Evolutionary conservation across 441 rosid species (phyloP).

Genomic region (Populus trichocarpa): DNA sequence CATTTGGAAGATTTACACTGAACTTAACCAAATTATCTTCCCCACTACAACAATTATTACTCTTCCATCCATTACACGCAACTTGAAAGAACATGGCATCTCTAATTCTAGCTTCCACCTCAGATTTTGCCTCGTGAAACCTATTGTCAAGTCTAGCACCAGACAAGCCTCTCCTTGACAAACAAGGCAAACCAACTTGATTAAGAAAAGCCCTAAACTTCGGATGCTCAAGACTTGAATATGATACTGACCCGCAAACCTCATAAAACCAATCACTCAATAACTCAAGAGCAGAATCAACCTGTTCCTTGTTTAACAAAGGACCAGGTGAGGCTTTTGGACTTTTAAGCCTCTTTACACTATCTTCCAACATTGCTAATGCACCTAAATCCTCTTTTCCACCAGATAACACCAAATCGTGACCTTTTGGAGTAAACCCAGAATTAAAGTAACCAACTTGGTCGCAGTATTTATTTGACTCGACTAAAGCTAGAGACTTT

Average conservation of each 20-base stretch:
- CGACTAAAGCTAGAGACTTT: conserved; percentile 37
- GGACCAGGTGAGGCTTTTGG: conserved; percentile 75
- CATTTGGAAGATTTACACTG: conserved; percentile 79
- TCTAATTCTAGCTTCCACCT: conserved; percentile 65
- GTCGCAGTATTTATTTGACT: conserved; percentile 32
- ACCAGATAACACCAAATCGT: conserved; percentile 74
- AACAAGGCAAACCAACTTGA: conserved; percentile 77
- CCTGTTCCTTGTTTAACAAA: conserved; percentile 70
- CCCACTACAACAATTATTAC: conserved; percentile 31
- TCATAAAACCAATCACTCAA: conserved; percentile 89
- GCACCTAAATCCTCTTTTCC: conserved; percentile 91
- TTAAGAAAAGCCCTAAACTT: conserved; percentile 83
- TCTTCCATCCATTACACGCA: conserved; percentile 79
- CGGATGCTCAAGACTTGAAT: conserved; percentile 85
- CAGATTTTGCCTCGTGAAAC: conserved; percentile 66
- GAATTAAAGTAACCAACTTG: conserved; percentile 27
- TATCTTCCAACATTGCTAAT: conserved; percentile 87
- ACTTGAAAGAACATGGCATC: conserved; percentile 92
- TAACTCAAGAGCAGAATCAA: conserved; percentile 67
- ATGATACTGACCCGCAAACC: conserved; percentile 82
- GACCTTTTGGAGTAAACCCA: conserved; percentile 33
- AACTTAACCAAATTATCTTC: conserved; percentile 67
- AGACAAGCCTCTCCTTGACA: conserved; percentile 61
- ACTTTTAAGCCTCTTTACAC: conserved; percentile 91
- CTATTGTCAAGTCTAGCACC: conserved; percentile 61